Percentiles rank a stretch among this genome's conserved stretches.
These are phyloP conservation scores for Vitis hybrid DNA, from an alignment of 177 flowering plant species.

Conservation along the genomic window DNA sequence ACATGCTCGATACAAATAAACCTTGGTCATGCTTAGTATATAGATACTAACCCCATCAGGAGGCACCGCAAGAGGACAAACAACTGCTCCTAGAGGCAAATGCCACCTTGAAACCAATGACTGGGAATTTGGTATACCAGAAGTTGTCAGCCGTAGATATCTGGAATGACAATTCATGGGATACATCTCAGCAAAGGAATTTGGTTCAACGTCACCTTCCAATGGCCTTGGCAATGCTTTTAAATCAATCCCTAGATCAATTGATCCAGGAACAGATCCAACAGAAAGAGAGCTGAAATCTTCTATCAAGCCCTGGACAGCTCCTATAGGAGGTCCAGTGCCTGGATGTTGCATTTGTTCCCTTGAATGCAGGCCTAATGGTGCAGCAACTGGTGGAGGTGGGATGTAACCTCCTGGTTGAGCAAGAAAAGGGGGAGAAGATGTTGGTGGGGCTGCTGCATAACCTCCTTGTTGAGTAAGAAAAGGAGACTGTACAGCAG, in stretches of 20 bases:
- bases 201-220: slow-evolving; percentile 83
- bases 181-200: slow-evolving; percentile 45
- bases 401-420: slow-evolving; percentile 48
- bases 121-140: slow-evolving; percentile 83
- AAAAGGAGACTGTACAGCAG: slow-evolving; percentile 37
- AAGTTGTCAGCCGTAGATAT: slow-evolving; percentile 80
- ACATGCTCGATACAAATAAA: neutral
- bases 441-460: slow-evolving; percentile 31
- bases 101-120: slow-evolving; percentile 95
- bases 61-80: slow-evolving; percentile 94
- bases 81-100: slow-evolving; percentile 93
- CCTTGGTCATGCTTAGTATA: slow-evolving; percentile 9
- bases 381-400: slow-evolving; percentile 38
- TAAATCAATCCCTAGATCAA: slow-evolving; percentile 73
- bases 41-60: slow-evolving; percentile 82
- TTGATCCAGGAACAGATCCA: slow-evolving; percentile 81
- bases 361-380: slow-evolving; percentile 37
- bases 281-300: slow-evolving; percentile 80
- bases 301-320: slow-evolving; percentile 66
- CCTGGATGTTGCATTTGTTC: slow-evolving; percentile 53
- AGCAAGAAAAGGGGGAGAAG: slow-evolving; percentile 31
- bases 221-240: slow-evolving; percentile 87
- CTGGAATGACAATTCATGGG: slow-evolving; percentile 79
- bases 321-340: slow-evolving; percentile 58
- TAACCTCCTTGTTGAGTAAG: slow-evolving; percentile 34